Conservation (phyloP, 2,329 filamentous ascomycete genomes). For the Cladosporium sp. region DNA sequence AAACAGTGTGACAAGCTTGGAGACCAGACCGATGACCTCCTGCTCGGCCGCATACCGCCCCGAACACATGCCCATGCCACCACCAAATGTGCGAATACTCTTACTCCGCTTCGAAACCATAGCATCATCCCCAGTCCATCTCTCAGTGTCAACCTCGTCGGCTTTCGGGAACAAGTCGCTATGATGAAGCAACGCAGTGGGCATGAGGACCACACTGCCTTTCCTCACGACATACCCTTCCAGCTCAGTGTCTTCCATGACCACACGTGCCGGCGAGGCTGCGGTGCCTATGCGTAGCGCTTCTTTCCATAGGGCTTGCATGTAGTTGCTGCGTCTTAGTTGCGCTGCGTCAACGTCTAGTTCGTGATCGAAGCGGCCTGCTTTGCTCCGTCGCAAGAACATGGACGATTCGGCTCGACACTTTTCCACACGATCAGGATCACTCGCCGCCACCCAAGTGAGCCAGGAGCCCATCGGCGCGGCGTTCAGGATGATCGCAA, state of each 20-base stretch:
- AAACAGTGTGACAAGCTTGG: slow-evolving; percentile 9
- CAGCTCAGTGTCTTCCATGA: slow-evolving; percentile 13
- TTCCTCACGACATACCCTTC: slow-evolving; percentile 8
- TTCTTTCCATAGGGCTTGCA: slow-evolving; percentile 13
- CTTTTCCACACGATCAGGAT: not conserved
- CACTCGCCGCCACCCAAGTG: slow-evolving; percentile 7
- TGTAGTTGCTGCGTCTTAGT: not conserved
- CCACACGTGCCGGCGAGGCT: slow-evolving; percentile 10
- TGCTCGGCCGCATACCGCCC: slow-evolving; percentile 12
- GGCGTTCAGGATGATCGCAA: slow-evolving; percentile 12
- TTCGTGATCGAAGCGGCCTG: not conserved
- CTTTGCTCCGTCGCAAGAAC: not conserved
- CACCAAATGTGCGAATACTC: slow-evolving; percentile 10
- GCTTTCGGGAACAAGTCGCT: slow-evolving; percentile 7
- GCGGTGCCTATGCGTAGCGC: slow-evolving; percentile 11
- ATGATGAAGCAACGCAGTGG: slow-evolving; percentile 9
- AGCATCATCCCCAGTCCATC: not conserved
- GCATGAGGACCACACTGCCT: slow-evolving; percentile 12
- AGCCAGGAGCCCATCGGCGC: slow-evolving; percentile 12
- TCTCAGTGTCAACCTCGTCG: not conserved
- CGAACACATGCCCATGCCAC: slow-evolving; percentile 11
- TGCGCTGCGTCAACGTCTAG: not conserved
- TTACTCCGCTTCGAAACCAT: slow-evolving; percentile 5
- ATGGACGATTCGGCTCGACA: not conserved
- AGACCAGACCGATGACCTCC: slow-evolving; percentile 12